phyloP scores from a whole-genome alignment of 768 basidiomycete genomes.

The Pluteus cervinus region DNA sequence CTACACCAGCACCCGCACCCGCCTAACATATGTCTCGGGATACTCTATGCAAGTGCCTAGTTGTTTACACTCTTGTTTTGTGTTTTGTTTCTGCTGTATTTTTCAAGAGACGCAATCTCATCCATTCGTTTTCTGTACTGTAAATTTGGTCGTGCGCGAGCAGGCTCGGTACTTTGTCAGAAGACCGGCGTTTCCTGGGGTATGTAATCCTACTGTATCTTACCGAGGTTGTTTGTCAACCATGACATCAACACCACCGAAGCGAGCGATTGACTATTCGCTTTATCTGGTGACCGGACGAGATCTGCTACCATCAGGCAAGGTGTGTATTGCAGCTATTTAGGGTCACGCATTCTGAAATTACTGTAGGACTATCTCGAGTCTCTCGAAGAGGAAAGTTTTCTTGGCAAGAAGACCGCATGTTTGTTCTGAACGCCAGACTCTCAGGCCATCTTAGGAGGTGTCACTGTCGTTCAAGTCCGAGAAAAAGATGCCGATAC shows the following conservation, averaged over 20 bases:
- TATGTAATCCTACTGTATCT: not conserved
- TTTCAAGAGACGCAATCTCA: not conserved
- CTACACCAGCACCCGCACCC: not conserved
- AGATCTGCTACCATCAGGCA: slow-evolving; percentile 66
- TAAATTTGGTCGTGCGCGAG: not conserved
- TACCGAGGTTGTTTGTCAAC: not conserved
- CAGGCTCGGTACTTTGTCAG: no score
- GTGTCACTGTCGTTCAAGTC: slow-evolving; percentile 86
- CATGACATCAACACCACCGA: not conserved
- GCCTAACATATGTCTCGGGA: not conserved
- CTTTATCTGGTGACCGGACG: slow-evolving; percentile 88
- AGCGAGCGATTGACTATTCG: slow-evolving; percentile 48
- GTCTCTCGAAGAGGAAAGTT: slow-evolving; percentile 64
- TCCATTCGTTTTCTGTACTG: not conserved
- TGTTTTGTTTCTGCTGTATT: not conserved
- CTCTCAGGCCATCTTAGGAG: slow-evolving; percentile 70
- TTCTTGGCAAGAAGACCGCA: not conserved
- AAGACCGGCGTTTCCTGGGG: not conserved
- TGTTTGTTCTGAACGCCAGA: slow-evolving; percentile 1
- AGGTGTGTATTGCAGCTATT: slow-evolving; percentile 35
- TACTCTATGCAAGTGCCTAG: no score
- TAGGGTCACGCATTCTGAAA: no score
- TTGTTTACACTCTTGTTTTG: not conserved
- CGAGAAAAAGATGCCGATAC: slow-evolving; percentile 84
- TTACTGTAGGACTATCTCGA: slow-evolving; percentile 57